phyloP scores from a whole-genome alignment of 2,329 filamentous ascomycete genomes.

The Grosmannia clavigera region DNA sequence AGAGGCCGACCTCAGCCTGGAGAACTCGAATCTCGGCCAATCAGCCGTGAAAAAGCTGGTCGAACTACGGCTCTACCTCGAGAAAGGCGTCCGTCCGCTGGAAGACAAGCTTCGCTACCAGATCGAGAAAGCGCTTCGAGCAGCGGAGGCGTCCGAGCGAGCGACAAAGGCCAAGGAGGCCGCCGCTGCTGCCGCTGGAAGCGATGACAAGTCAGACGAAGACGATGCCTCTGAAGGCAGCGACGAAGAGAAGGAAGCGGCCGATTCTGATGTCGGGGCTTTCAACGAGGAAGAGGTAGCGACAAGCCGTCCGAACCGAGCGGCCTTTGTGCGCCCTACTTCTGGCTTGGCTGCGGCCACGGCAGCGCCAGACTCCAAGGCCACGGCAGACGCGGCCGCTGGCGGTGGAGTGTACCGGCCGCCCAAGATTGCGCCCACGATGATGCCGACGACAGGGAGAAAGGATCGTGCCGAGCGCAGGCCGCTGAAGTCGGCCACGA shows the following conservation, averaged over 20 bases:
- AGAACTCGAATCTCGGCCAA: slow-evolving; percentile 38
- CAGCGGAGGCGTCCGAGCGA: slow-evolving; percentile 62
- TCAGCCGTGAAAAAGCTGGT: slow-evolving; percentile 76
- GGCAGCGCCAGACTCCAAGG: background rate
- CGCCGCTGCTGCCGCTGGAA: slow-evolving; percentile 22
- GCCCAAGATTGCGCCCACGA: slow-evolving; percentile 74
- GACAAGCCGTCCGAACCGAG: slow-evolving; percentile 20
- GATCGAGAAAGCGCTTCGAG: slow-evolving; percentile 85
- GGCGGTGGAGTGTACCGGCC: slow-evolving; percentile 63
- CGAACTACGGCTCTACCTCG: slow-evolving; percentile 81
- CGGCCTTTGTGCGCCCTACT: slow-evolving; percentile 22
- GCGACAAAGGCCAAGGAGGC: slow-evolving; percentile 23
- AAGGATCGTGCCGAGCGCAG: slow-evolving; percentile 49
- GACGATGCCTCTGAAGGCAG: slow-evolving; percentile 15
- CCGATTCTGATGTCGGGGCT: background rate
- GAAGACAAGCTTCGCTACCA: slow-evolving; percentile 90
- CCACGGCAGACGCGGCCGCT: background rate
- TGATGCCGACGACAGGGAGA: slow-evolving; percentile 56
- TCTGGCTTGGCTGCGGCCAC: background rate
- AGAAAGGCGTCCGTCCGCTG: slow-evolving; percentile 80
- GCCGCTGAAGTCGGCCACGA: slow-evolving; percentile 62
- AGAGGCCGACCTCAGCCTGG: slow-evolving; percentile 14
- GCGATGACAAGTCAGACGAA: slow-evolving; percentile 16
- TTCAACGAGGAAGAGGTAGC: slow-evolving; percentile 5
- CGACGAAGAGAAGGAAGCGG: slow-evolving; percentile 2